Evolutionary conservation across 108 stramenopile species (phyloP), one percentile per base, ranked within the genome.

Genomic region (Mediolabrus comicus): DNA sequence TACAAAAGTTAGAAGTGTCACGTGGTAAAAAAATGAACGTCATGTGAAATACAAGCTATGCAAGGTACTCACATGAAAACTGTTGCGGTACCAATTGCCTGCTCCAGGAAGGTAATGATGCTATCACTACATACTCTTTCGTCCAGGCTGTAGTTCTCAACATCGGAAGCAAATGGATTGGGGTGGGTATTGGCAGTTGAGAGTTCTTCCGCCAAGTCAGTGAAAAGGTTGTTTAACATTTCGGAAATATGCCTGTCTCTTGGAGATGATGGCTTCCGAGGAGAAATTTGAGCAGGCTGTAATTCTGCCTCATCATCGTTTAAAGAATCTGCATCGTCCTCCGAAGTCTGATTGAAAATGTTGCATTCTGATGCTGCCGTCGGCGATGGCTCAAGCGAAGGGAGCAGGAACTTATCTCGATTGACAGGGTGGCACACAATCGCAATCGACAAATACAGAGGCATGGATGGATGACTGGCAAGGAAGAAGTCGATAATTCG

Each of bases 401-500:
- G 53, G n/a, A 53, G 33, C 25, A 54, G 12, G 24, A 69, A 32
- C 43, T 59, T 69, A 16, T 57, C 38, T 26, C 68, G 54, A 28
- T 69, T 54, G n/a, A 69, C 31, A 28, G 68, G 58, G 27, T 69
- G 68, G 41, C 68, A 69, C n/a, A 69, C 25, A 35, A 69, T 17
- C 1, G 68, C 68, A 27, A 59, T 58, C 5, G 68, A 69, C 3
- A 69, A 56, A 28, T 69, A 69, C 71, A 72, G 36, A 54, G 71
- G 71, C 71, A 72, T 72, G 13, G 26, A 38, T 14, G 71, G 62
- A 41, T 72, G 71, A 34, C 71, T 72, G n/a, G 71, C 71, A 51
- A 72, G 33, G 35, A 72, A 53, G 53, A 72, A 72, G 32, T 72
- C 71, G 25, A 72, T 62, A n/a, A 72, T 27, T 52, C 71, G 62